Base-by-base conservation (phyloP, 208 protist genomes). In the Trypanosoma rangeli region DNA sequence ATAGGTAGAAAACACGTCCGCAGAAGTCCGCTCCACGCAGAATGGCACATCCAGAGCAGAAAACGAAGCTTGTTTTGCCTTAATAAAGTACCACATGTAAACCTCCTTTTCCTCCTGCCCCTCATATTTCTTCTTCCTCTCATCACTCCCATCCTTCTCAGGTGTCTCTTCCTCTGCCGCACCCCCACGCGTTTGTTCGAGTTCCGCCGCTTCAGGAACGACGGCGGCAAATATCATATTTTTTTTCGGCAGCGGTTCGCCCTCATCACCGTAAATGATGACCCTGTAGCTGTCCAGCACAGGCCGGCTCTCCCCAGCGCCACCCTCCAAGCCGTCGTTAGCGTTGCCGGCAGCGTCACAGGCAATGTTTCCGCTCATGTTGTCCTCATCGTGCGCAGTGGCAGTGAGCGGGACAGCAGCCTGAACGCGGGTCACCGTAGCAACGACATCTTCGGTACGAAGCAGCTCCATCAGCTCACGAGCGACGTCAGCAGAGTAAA, bases 21-120 rank as follows among this genome's bases (percentile, higher is more conserved):
- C 15, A 18, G 44, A 20, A 18, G 64, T 18, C 31, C 48, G 15
- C 48, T 63, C 67, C 26, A 71, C 67, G 55, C 58, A 28, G 22
- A 55, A 71, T 20, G 63, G 42, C 28, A 15, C 50, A 16, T 22
- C 4, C n/a, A 29, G 29, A 1, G 29, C n/a, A 24, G 0, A 44
- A 10, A 12, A 29, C 16, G 9, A 4, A 0, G 22, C 18, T 16
- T 3, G 0, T 39, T 16, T 62, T 16, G 22, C n/a, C 28, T 50
- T 70, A 18, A 70, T 3, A 62, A 62, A 62, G 37, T 61, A 70
- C 64, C 64, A 70, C 15, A 62, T 18, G 31, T 61, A 61, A 20
- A 31, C 37, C 12, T 58, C 60, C 16, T 20, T 29, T 26, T 66
- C 61, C 12, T 3, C 31, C 22, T 10, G 39, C 29, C 24, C 22